Evolutionary conservation across 2,329 filamentous ascomycete species (phyloP), one percentile per base, ranked within the genome.

Genomic region (Xylariaceae sp.): DNA sequence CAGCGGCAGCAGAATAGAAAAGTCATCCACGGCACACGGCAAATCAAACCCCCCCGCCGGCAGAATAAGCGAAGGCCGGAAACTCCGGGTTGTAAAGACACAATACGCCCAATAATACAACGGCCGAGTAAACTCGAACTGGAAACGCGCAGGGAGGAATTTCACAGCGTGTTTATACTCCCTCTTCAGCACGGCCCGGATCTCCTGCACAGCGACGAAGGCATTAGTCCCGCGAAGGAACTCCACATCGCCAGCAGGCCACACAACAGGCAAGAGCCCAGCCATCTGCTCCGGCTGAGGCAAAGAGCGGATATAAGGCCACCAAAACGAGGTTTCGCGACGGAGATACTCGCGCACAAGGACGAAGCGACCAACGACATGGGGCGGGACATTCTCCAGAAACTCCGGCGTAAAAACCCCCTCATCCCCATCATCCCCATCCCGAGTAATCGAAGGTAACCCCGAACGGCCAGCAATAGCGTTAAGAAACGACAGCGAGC

Each of bases 1-100:
- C 3, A 89, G 73, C 1, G 87, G 87, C 32, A 89, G 74, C 5
- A 91, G 73, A 7, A 89, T 76, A 1, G 85, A 86, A 54, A 88
- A 85, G 61, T 83, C 80, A 48, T 86, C 81, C 3, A 76, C 66
- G 5, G 70, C 67, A 47, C 76, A 74, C 30, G 71, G 71, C 3
- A 62, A 49, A 2, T 69, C 64, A 16, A 67, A 64, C 30, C 65
- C 58, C 1, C 69, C 63, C 8, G 67, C 65, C 0, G 78, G 72
- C 4, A 85, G 68, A 47, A 85, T 75, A n/a, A 82, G 74, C 2
- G 79, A 81, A 0, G 83, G 79, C 2, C 81, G 74, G 65, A 87
- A 87, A 66, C 83, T 86, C 60, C 84, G 77, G 61, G 80, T 84
- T 1, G 81, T 81, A 58, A 85, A 86, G 53, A 86, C 79, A 60